Conservation (phyloP, 2,329 filamentous ascomycete species). For the Chrysoporthe deuterocubensis region DNA sequence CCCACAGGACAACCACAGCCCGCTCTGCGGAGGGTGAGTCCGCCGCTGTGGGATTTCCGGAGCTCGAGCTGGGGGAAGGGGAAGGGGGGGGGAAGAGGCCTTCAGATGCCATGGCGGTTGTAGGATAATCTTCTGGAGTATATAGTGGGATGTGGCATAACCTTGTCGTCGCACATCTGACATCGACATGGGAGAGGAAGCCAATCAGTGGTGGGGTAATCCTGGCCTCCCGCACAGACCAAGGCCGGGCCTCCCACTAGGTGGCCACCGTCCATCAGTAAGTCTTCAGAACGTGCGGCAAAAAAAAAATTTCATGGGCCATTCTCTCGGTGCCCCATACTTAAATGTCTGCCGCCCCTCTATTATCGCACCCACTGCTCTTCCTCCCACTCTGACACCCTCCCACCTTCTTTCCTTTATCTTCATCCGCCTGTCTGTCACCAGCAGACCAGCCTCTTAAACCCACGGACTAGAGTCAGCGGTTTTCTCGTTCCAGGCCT, state of each 20-base stretch:
- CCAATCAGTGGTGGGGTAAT: conserved; percentile 36
- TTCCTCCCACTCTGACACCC: conserved; percentile 1
- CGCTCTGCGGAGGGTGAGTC: not conserved
- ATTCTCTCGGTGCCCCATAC: conserved; percentile 5
- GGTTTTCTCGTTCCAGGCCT: conserved; percentile 6
- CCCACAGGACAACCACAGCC: not conserved
- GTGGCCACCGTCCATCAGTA: conserved; percentile 11
- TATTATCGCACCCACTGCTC: conserved; percentile 16
- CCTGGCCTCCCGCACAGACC: conserved; percentile 27
- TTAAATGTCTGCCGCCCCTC: conserved; percentile 21
- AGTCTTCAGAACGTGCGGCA: conserved; percentile 10
- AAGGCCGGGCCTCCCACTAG: conserved; percentile 29
- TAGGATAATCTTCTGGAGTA: too few species aligned
- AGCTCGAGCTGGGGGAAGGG: not conserved
- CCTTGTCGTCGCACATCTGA: not conserved
- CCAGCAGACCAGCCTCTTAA: conserved; percentile 2
- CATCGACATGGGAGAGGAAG: conserved; percentile 1
- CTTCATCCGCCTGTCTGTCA: conserved; percentile 21
- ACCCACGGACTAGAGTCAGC: not conserved
- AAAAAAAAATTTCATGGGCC: conserved; percentile 33
- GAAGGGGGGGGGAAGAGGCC: not conserved
- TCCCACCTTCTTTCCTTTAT: conserved; percentile 24
- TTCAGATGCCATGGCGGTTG: not conserved
- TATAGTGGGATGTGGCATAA: too few species aligned
- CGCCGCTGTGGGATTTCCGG: not conserved